Conservation (phyloP, 352 stramenopile genomes). For the Pseudoperonospora humuli region DNA sequence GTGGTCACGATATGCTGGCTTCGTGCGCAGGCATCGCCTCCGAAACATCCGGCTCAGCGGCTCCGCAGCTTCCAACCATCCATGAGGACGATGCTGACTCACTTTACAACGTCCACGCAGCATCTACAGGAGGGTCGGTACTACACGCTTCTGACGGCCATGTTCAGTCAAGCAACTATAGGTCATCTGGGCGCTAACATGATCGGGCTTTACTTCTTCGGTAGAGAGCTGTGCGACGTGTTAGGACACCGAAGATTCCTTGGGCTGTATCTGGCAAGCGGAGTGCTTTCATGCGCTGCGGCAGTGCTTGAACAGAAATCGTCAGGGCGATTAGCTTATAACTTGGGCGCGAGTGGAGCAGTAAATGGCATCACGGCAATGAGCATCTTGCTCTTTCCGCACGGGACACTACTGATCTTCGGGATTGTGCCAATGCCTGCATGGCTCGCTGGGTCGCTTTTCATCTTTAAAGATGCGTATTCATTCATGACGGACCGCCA, state of each 20-base stretch:
- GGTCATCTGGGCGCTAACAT: constrained; percentile 65
- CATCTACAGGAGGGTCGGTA: constrained; percentile 53
- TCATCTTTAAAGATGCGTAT: constrained; percentile 72
- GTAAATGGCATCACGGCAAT: constrained; percentile 75
- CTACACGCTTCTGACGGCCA: constrained; percentile 65
- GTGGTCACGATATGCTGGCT: constrained; percentile 55
- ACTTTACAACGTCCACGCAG: constrained; percentile 70
- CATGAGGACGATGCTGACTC: constrained; percentile 50
- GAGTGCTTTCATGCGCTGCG: constrained; percentile 51
- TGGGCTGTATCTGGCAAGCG: constrained; percentile 61
- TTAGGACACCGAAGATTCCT: constrained; percentile 62
- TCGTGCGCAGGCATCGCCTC: constrained; percentile 34
- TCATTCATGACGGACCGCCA: constrained; percentile 38
- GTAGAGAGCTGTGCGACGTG: constrained; percentile 56
- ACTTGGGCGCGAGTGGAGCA: constrained; percentile 64
- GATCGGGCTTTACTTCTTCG: constrained; percentile 74
- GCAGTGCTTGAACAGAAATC: constrained; percentile 55
- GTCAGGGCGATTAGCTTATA: constrained; percentile 34
- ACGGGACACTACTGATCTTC: constrained; percentile 69
- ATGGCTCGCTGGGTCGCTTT: constrained; percentile 58
- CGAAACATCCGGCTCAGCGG: constrained; percentile 19
- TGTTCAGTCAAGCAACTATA: constrained; percentile 60
- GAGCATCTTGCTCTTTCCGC: constrained; percentile 61
- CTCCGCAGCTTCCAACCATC: constrained; percentile 20
- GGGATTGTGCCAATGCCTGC: constrained; percentile 65